phyloP scores from a whole-genome alignment of 1,284 basidiomycete genomes.

The Polyporus tsugae region DNA sequence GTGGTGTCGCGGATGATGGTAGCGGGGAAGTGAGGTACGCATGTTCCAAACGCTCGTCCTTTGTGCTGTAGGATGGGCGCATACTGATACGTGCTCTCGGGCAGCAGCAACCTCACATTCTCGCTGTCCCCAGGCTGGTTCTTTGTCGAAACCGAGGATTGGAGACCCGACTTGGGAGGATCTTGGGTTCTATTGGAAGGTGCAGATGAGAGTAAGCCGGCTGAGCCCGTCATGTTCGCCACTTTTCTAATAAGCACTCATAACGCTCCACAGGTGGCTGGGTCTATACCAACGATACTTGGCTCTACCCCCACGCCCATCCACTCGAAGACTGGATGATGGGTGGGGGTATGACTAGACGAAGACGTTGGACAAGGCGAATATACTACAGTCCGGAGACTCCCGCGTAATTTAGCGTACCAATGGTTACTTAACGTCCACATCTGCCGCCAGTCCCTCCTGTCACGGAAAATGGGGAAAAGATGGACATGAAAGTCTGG shows the following conservation, averaged over 20 bases:
- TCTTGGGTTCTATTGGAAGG: constrained; percentile 57
- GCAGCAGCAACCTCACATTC: constrained; percentile 80
- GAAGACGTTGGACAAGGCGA: constrained; percentile 70
- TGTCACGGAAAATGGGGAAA: no score
- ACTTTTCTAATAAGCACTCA: not conserved
- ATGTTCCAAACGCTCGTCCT: constrained; percentile 15
- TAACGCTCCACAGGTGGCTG: constrained; percentile 63
- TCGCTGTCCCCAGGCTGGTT: constrained; percentile 72
- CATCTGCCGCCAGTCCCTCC: no score
- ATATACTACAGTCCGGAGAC: constrained; percentile 55
- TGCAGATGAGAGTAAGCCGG: constrained; percentile 55
- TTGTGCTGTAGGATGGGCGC: not conserved
- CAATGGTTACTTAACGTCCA: no score
- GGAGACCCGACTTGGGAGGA: constrained; percentile 70
- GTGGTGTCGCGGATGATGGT: constrained; percentile 54
- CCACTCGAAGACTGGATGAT: constrained; percentile 52
- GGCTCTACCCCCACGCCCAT: constrained; percentile 59
- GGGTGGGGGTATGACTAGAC: constrained; percentile 61
- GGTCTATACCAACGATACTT: constrained; percentile 80
- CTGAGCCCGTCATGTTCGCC: not conserved
- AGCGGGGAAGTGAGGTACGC: constrained; percentile 71
- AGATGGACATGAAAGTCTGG: not conserved
- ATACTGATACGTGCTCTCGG: constrained; percentile 30
- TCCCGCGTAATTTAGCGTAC: constrained; percentile 11
- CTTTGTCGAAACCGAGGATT: constrained; percentile 78